phyloP scores from a whole-genome alignment of 2,329 filamentous ascomycete species.

The Bertia moriformis region DNA sequence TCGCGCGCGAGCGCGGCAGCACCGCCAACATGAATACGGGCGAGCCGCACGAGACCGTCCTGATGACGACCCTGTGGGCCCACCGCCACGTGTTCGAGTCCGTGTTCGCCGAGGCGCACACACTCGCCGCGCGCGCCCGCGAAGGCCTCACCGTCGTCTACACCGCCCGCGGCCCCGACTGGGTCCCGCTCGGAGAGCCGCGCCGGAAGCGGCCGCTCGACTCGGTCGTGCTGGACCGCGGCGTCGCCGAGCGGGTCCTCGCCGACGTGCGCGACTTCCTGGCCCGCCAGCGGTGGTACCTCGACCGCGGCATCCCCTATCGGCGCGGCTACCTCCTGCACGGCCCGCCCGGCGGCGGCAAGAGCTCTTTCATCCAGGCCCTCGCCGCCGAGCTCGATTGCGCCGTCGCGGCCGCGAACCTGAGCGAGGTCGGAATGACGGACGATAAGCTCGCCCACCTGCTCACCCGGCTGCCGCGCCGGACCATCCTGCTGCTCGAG shows the following conservation, averaged over 20 bases:
- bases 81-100: slow-evolving; percentile 81
- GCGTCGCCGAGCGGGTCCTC: slow-evolving; percentile 69
- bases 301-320: slow-evolving; percentile 88
- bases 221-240: slow-evolving; percentile 74
- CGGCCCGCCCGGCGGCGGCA: slow-evolving; percentile 79
- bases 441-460: slow-evolving; percentile 80
- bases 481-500: slow-evolving; percentile 72
- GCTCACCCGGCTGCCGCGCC: slow-evolving; percentile 68
- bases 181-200: slow-evolving; percentile 71
- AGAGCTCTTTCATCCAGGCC: slow-evolving; percentile 92
- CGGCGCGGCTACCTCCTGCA: slow-evolving; percentile 78
- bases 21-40: slow-evolving; percentile 72
- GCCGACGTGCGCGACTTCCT: slow-evolving; percentile 74
- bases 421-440: slow-evolving; percentile 78
- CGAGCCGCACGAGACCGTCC: slow-evolving; percentile 86
- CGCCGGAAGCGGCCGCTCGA: slow-evolving; percentile 74
- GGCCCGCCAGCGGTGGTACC: slow-evolving; percentile 69
- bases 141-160: slow-evolving; percentile 92
- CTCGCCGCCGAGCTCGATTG: slow-evolving; percentile 85
- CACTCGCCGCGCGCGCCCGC: slow-evolving; percentile 61
- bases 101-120: slow-evolving; percentile 76
- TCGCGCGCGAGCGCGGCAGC: slow-evolving; percentile 72
- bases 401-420: slow-evolving; percentile 80
- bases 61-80: slow-evolving; percentile 78
- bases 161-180: slow-evolving; percentile 69